Evolutionary conservation across 208 protist genomes (phyloP).

Genomic region (Borovskyia barvae): DNA sequence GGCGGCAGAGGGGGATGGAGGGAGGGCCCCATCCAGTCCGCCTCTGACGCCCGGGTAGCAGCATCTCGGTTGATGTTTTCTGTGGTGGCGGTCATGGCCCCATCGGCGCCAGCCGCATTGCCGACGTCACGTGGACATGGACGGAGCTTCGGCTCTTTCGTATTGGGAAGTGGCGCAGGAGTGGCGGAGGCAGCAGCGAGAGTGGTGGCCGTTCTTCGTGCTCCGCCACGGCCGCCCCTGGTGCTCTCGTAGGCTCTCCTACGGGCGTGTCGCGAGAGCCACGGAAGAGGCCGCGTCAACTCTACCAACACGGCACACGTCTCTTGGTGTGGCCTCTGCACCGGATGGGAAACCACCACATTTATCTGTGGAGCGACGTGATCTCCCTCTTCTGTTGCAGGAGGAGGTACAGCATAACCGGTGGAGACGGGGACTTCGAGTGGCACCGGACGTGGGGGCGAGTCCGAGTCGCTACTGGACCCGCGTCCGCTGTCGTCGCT

Average conservation of each 20-base stretch:
- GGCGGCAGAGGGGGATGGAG: not conserved
- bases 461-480: no score
- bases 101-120: no score
- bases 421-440: no score
- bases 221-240: not conserved
- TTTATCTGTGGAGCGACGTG: constrained; percentile 2
- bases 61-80: not conserved
- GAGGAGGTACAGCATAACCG: no score
- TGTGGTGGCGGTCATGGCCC: no score
- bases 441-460: no score
- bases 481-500: no score
- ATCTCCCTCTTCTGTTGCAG: no score
- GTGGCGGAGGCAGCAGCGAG: not conserved
- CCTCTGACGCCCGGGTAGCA: not conserved
- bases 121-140: no score
- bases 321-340: constrained; percentile 23
- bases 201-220: not conserved
- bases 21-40: no score
- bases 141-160: no score
- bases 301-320: constrained; percentile 26
- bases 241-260: not conserved
- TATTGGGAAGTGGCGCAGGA: no score
- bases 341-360: constrained; percentile 18
- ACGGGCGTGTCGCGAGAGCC: constrained; percentile 18
- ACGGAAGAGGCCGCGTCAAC: constrained; percentile 20